Conservation (phyloP, 2,329 filamentous ascomycete genomes). For the Madurella fahalii region DNA sequence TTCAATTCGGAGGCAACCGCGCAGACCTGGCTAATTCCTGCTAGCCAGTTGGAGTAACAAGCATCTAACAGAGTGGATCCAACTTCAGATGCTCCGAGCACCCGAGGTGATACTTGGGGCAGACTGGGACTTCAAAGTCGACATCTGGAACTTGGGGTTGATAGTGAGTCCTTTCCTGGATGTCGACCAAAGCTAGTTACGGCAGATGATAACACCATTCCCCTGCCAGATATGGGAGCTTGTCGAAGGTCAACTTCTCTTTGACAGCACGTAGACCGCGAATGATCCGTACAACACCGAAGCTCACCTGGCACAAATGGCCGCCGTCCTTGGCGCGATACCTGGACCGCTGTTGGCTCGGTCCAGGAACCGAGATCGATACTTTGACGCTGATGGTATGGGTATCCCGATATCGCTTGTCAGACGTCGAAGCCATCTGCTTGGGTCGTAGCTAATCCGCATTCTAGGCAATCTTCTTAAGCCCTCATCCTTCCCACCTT, state of each 20-base stretch:
- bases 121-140: constrained; percentile 15
- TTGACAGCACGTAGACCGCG: constrained; percentile 9
- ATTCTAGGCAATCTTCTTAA: constrained; percentile 7
- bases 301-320: constrained; percentile 14
- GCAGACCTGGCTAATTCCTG: too few species aligned
- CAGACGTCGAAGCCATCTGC: neutral
- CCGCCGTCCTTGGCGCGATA: constrained; percentile 5
- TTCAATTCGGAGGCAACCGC: neutral
- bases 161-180: too few species aligned
- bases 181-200: too few species aligned
- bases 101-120: constrained; percentile 14
- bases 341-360: constrained; percentile 9
- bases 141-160: constrained; percentile 17
- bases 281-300: constrained; percentile 6
- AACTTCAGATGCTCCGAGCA: constrained; percentile 13
- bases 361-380: constrained; percentile 1
- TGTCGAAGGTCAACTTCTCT: constrained; percentile 11
- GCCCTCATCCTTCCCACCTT: constrained; percentile 9
- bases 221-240: constrained; percentile 14
- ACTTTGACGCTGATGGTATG: constrained; percentile 9
- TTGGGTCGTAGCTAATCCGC: neutral
- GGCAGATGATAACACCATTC: too few species aligned
- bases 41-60: constrained; percentile 10
- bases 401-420: neutral
- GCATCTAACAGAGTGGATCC: constrained; percentile 12